Evolutionary conservation across 2,329 filamentous ascomycete species (phyloP).

Genomic region (Colletotrichum musae): DNA sequence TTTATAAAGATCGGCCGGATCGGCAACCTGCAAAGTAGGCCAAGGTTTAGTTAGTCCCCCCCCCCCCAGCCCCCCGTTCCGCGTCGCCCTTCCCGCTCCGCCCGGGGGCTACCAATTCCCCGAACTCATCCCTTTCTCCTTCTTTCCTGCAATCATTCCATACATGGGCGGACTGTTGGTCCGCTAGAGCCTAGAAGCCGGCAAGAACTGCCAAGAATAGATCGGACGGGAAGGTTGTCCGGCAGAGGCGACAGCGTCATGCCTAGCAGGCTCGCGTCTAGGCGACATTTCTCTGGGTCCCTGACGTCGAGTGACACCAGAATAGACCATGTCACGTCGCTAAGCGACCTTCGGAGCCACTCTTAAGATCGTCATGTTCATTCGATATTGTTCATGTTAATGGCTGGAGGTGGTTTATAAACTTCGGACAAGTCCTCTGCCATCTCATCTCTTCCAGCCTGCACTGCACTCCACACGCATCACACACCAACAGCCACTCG

Average conservation of each 20-base stretch:
- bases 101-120: too few relatives aligned
- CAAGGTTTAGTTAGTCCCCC: slow-evolving; percentile 26
- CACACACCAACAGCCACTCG: too few relatives aligned
- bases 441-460: too few relatives aligned
- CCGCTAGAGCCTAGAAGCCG: not conserved
- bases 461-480: too few relatives aligned
- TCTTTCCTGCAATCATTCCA: too few relatives aligned
- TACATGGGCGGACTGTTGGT: too few relatives aligned
- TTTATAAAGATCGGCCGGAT: slow-evolving; percentile 35
- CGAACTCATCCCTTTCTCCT: too few relatives aligned
- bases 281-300: slow-evolving; percentile 2
- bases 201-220: slow-evolving; percentile 30
- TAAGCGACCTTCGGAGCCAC: not conserved
- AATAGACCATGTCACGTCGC: not conserved
- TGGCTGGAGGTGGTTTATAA: too few relatives aligned
- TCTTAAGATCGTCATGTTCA: too few relatives aligned
- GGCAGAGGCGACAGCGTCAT: slow-evolving; percentile 22
- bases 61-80: not conserved
- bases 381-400: too few relatives aligned
- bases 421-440: too few relatives aligned
- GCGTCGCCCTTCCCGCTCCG: slow-evolving; percentile 3
- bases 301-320: slow-evolving; percentile 17
- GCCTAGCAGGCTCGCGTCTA: slow-evolving; percentile 5
- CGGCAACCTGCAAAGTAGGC: slow-evolving; percentile 11
- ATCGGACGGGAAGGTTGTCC: too few relatives aligned